Conservation (phyloP, 805 yeast species). For the Zygosaccharomyces siamensis region DNA sequence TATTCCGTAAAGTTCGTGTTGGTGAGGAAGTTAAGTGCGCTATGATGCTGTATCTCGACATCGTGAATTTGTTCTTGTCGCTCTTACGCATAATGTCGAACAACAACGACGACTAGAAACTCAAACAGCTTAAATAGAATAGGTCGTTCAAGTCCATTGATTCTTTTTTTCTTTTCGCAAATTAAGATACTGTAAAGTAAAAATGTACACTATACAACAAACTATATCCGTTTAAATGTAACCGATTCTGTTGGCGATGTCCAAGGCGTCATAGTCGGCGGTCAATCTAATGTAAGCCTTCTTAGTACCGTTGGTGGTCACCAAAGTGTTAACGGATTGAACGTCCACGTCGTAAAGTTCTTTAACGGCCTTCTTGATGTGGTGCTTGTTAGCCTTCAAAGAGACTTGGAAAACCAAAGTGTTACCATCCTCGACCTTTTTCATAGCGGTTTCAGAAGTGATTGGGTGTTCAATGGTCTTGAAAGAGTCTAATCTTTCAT, state of each 20-base stretch:
- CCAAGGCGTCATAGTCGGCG: slow-evolving; percentile 98
- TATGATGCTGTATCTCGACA: slow-evolving; percentile 72
- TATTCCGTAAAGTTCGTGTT: slow-evolving; percentile 67
- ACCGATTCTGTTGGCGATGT: slow-evolving; percentile 99
- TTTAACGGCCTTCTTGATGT: slow-evolving; percentile 97
- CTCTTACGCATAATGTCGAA: slow-evolving; percentile 59
- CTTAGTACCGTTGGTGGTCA: slow-evolving; percentile 99
- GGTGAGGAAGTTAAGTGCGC: slow-evolving; percentile 86
- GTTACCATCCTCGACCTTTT: slow-evolving; percentile 99
- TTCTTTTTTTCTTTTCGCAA: neutral
- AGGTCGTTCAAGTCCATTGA: neutral
- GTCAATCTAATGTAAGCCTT: slow-evolving; percentile 99
- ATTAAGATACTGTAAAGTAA: neutral
- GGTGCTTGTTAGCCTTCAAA: slow-evolving; percentile 95
- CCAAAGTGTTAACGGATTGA: slow-evolving; percentile 88
- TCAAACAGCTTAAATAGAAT: neutral
- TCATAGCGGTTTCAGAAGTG: slow-evolving; percentile 98
- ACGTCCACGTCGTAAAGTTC: slow-evolving; percentile 97
- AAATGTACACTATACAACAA: slow-evolving; percentile 7
- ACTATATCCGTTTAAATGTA: slow-evolving; percentile 63
- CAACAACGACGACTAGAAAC: slow-evolving; percentile 19
- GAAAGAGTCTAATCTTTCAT: slow-evolving; percentile 94
- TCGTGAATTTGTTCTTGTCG: slow-evolving; percentile 72
- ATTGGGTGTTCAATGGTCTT: slow-evolving; percentile 90
- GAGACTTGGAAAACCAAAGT: slow-evolving; percentile 98